Evolutionary conservation across 1,284 basidiomycete species (phyloP), one percentile per base, ranked within the genome.

Genomic region (Malassezia japonica): DNA sequence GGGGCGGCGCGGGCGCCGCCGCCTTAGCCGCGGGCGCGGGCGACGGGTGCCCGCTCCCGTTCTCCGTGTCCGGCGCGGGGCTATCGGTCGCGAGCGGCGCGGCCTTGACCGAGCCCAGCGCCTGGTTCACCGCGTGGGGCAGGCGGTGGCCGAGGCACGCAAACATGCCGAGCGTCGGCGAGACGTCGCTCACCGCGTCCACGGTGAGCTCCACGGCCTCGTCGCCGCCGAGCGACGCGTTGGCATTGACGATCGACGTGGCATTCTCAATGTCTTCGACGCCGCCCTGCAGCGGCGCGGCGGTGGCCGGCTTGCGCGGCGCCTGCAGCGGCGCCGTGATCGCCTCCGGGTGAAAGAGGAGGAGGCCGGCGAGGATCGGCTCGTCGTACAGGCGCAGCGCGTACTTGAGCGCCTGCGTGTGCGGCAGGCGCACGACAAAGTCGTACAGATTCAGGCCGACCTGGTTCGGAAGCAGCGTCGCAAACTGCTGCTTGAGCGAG

Each of bases 381-480:
- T 98, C 94, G 70, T 98, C 94, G 70, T 96, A 98, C 4, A 86
- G 84, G 25, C 89, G 82, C 48, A 96, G 77, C 21, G 83, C 83
- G 73, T 91, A 98, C 74, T 95, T 95, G 67, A 84, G 80, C 2
- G 89, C 85, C 15, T 82, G 76, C 53, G 82, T 79, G 24, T 81
- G 81, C 1, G 90, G 86, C 48, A 81, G 77, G 21, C 91, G 80
- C 27, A 72, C 55, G 35, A 62, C 53, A 63, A 96, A 91, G 70
- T 94, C 89, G 75, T 87, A 90, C 45, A 70, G 62, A 57, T 67
- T 65, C 43, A 71, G 55, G 3, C 68, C 67, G 9, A 71, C 58
- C 47, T 72, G 65, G 9, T 56, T 46, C n/a, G 69, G 62, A 28
- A 68, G 64, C 35, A 72, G 61, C 23, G 70, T 72, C 39, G 57